A percentile compares a stretch with the other conserved stretches of the same genome.
Conservation (phyloP, 176 grass and related monocot species). For the Rhynchospora tenuis region DNA sequence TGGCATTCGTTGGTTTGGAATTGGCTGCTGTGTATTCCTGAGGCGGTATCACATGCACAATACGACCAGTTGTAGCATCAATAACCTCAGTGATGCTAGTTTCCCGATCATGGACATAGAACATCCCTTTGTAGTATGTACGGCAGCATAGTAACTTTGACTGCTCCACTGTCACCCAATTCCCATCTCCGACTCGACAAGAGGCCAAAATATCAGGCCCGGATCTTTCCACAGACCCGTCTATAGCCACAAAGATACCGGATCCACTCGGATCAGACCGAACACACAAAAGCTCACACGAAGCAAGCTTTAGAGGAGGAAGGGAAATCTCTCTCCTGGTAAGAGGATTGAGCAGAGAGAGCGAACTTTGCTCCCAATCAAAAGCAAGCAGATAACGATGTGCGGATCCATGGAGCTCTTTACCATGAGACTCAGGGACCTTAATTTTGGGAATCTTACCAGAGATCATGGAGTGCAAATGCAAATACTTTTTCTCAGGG, state of each 20-base stretch:
- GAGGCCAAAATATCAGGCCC: not conserved
- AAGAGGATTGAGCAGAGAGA: conserved; percentile 2
- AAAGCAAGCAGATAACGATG: not conserved
- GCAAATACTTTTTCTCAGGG: not conserved
- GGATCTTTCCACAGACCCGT: not conserved
- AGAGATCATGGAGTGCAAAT: conserved; percentile 14
- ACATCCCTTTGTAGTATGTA: conserved; percentile 5
- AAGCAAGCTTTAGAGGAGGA: not conserved
- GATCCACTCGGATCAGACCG: not conserved
- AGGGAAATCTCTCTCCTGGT: not conserved
- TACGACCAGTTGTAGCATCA: not conserved
- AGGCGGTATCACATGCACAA: not conserved
- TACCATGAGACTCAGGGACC: conserved; percentile 3
- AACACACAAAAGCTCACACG: not conserved
- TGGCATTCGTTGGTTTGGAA: not conserved
- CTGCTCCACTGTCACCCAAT: not conserved
- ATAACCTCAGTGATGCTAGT: not conserved
- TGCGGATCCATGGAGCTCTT: not conserved
- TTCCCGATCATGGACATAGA: not conserved
- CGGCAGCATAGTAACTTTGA: not conserved
- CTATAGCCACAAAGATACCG: not conserved
- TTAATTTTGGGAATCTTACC: not conserved
- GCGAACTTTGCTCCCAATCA: not conserved
- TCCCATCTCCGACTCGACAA: not conserved
- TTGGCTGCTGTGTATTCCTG: not conserved